Percentiles rank a stretch among this genome's conserved stretches.
Conservation (phyloP, 495 filamentous ascomycete genomes). For the Letharia columbiana region DNA sequence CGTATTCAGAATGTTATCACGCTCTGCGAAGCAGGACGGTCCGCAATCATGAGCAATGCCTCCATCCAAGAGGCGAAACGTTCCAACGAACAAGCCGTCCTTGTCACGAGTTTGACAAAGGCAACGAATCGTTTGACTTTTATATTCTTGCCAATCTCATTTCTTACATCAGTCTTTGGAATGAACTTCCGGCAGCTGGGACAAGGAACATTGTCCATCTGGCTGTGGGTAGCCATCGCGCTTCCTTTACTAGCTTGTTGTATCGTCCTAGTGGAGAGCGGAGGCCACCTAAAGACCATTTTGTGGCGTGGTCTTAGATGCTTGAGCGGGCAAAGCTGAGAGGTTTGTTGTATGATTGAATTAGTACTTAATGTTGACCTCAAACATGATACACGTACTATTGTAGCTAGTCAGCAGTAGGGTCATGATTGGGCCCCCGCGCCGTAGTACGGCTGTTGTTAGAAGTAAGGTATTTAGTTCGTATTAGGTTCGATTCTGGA, state of each 20-base stretch:
- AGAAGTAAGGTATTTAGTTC: too few species aligned
- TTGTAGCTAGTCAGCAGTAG: too few species aligned
- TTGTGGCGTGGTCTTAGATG: neutral
- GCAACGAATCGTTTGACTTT: constrained; percentile 3
- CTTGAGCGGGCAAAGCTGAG: neutral
- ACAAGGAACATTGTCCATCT: neutral
- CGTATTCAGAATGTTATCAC: neutral
- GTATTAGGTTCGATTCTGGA: too few species aligned
- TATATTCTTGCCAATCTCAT: neutral
- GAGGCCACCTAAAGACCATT: neutral
- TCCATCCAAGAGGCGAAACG: neutral
- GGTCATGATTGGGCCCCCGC: too few species aligned
- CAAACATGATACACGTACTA: too few species aligned
- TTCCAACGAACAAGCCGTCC: neutral
- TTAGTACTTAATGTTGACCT: too few species aligned
- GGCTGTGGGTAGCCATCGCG: neutral
- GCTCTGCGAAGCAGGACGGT: neutral
- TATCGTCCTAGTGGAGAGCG: neutral
- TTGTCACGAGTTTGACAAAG: neutral
- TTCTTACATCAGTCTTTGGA: neutral
- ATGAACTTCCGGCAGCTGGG: neutral
- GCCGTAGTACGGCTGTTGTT: too few species aligned
- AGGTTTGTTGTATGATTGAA: too few species aligned
- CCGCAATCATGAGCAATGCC: neutral
- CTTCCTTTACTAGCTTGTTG: neutral